Evolutionary conservation across 2,329 filamentous ascomycete species (phyloP), one percentile per base, ranked within the genome.

Genomic region (Furcasterigmium furcatum): DNA sequence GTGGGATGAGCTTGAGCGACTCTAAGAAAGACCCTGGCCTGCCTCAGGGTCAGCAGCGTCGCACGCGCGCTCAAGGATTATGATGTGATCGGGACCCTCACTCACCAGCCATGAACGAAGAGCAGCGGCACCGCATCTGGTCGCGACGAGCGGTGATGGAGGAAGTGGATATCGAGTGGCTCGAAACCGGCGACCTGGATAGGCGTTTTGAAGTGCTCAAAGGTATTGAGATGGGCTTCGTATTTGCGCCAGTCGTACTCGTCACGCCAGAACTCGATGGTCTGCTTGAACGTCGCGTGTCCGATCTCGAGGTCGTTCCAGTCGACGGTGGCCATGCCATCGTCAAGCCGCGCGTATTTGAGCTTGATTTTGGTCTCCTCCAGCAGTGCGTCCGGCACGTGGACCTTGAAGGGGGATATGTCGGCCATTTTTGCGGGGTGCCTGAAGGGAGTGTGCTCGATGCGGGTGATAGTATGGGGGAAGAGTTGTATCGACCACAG

Each of bases 31-130:
- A 65, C 0, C 68, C 66, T 2, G 70, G 68, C 39, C 25, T 41
- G 38, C 18, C 21, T 7, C 7, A 32, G n/a, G 4, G 34, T 36
- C 34, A 36, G 34, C 30, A n/a, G 27, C 10, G 10, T 30, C 27
- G 10, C 27, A 30, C 27, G 7, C 4, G n/a, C n/a, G n/a, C n/a
- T n/a, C n/a, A n/a, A n/a, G n/a, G n/a, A n/a, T n/a, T n/a, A n/a
- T n/a, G n/a, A n/a, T n/a, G n/a, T n/a, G n/a, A n/a, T n/a, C n/a
- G n/a, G n/a, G n/a, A n/a, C n/a, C n/a, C 13, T 29, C 5, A 41
- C 27, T 32, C 14, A 34, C 69, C 70, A 72, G 36, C 69, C 68
- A 51, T 73, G 70, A 12, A 67, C 42, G 43, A 72, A 67, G 1
- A 72, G 50, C 12, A 72, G 55, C 2, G 70, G 70, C 19, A 70